Percentiles rank a stretch among this genome's conserved stretches.
Conservation (phyloP, 2,329 filamentous ascomycete genomes). For the Claviceps humidiphila region DNA sequence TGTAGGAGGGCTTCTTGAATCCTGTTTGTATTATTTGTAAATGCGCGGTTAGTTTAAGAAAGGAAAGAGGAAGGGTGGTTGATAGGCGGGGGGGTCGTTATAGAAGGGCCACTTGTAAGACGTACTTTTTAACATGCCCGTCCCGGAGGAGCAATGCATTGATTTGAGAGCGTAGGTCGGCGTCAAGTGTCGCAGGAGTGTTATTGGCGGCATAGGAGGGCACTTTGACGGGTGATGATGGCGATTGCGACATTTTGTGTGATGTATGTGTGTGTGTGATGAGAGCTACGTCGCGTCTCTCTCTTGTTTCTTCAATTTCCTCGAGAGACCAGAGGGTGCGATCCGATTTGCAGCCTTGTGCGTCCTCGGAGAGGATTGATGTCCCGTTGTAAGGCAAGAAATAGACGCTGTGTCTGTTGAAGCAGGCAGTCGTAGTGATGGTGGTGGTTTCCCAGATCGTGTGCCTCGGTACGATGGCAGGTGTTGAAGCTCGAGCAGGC, state of each 20-base stretch:
- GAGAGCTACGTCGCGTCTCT: background rate
- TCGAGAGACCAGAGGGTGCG: background rate
- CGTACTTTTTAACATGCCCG: conserved; percentile 46
- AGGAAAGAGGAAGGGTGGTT: background rate
- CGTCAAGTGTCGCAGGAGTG: conserved; percentile 44
- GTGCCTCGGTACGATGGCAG: background rate
- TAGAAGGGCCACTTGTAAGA: background rate
- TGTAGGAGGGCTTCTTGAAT: conserved; percentile 54
- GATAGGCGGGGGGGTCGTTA: background rate
- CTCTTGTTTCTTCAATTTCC: background rate
- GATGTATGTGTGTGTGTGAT: background rate
- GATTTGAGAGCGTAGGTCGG: conserved; percentile 49
- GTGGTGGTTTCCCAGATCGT: background rate
- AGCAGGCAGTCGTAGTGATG: background rate
- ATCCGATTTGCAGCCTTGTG: background rate
- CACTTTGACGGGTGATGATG: conserved; percentile 47
- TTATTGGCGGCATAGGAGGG: conserved; percentile 46
- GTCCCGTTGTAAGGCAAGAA: background rate
- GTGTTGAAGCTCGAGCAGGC: background rate
- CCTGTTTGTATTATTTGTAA: conserved; percentile 19
- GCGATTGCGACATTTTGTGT: conserved; percentile 28
- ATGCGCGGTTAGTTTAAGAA: background rate
- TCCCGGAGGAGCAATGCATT: conserved; percentile 45
- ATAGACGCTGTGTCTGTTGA: background rate
- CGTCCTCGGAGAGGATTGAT: background rate